These are phyloP conservation scores for Piper betle DNA, from an alignment of 164 flowering plant species.

Conservation along the genomic window DNA sequence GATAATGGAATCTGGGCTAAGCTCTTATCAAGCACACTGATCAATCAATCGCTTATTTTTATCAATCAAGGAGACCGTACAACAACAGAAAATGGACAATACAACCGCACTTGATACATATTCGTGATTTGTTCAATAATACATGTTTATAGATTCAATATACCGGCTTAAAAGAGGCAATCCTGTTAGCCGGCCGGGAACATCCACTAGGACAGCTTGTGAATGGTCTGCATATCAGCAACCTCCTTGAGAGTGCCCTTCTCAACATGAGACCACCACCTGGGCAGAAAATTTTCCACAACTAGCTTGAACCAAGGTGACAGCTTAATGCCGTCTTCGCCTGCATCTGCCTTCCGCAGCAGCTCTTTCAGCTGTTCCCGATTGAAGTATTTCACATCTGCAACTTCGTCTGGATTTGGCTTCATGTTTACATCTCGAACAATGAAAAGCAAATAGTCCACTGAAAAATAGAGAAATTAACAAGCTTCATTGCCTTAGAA, in stretches of 20 bases:
- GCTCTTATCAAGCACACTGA: too few relatives aligned
- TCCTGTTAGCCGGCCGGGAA: neutral
- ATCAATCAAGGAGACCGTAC: too few relatives aligned
- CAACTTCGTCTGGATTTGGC: constrained; percentile 93
- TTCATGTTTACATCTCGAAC: constrained; percentile 59
- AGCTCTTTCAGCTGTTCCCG: constrained; percentile 71
- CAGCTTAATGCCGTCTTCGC: constrained; percentile 77
- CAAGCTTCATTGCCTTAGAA: neutral
- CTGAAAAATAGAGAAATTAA: constrained; percentile 29
- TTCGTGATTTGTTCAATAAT: neutral
- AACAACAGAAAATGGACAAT: too few relatives aligned
- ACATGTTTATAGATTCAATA: neutral
- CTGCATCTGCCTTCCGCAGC: constrained; percentile 80
- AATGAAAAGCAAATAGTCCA: constrained; percentile 89
- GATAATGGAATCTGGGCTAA: too few relatives aligned
- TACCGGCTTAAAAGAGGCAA: neutral
- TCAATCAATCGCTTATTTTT: too few relatives aligned
- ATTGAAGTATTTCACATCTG: constrained; percentile 61
- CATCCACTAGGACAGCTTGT: constrained; percentile 29
- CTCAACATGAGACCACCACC: constrained; percentile 94
- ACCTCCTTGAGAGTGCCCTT: constrained; percentile 56
- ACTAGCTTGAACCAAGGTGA: constrained; percentile 96
- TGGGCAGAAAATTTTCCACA: constrained; percentile 81
- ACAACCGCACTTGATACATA: neutral
- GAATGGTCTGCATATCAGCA: constrained; percentile 83